Percentiles rank a stretch among this genome's conserved stretches.
phyloP scores from a whole-genome alignment of 345 rosid genomes.

The Rhodamnia argentea region DNA sequence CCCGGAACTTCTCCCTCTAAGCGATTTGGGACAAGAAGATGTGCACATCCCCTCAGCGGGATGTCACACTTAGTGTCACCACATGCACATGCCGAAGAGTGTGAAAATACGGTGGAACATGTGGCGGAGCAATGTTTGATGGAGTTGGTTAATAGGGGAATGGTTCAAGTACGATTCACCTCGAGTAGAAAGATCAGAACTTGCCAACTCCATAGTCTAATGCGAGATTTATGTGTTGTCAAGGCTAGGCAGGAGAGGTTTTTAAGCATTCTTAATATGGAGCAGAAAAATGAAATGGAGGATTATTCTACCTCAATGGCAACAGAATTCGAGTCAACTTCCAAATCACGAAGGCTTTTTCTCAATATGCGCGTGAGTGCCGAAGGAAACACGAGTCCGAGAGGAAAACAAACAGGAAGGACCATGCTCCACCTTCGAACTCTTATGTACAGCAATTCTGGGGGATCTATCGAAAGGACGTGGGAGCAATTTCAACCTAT shows the following conservation, averaged over 20 bases:
- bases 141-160: slow-evolving; percentile 23
- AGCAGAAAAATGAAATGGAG: neutral
- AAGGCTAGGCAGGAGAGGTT: slow-evolving; percentile 21
- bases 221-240: slow-evolving; percentile 22
- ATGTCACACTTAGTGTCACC: slow-evolving; percentile 9
- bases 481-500: neutral
- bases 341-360: neutral
- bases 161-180: slow-evolving; percentile 19
- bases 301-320: neutral
- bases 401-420: neutral
- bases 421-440: slow-evolving; percentile 9
- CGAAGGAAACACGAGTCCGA: neutral
- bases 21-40: no score
- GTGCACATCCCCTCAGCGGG: no score
- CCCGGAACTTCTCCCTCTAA: no score
- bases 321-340: neutral
- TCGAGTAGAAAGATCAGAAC: slow-evolving; percentile 16
- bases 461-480: neutral
- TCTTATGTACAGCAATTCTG: slow-evolving; percentile 2
- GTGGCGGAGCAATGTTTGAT: slow-evolving; percentile 12
- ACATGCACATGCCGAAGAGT: neutral
- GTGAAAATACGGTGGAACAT: slow-evolving; percentile 14
- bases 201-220: slow-evolving; percentile 26
- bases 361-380: neutral
- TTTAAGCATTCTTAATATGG: neutral